A percentile compares a stretch with the other conserved stretches of the same genome.
These are phyloP conservation scores for Tremella mesenterica DNA, from an alignment of 768 basidiomycete genomes.

Conservation along the genomic window DNA sequence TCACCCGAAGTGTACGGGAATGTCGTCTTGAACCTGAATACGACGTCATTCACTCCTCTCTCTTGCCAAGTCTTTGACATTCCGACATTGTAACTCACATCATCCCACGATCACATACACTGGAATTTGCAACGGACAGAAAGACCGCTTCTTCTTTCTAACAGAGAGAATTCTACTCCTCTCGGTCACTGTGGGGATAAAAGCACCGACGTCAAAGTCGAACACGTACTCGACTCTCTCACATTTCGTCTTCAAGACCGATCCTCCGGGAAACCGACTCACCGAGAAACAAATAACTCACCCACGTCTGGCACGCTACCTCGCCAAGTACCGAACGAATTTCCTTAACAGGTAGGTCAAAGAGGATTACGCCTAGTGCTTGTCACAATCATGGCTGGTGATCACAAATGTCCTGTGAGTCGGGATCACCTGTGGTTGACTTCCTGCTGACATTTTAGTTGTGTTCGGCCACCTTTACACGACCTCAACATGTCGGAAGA, in stretches of 20 bases:
- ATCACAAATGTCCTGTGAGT: conserved; percentile 31
- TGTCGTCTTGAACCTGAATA: no score
- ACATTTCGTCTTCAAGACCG: background rate
- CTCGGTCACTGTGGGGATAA: no score
- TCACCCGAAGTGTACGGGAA: no score
- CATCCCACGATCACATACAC: no score
- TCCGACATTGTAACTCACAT: no score
- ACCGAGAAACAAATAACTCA: no score
- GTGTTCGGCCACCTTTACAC: conserved; percentile 41
- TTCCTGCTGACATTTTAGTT: conserved; percentile 11
- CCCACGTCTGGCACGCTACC: background rate
- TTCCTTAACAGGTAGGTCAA: background rate
- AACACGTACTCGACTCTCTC: background rate
- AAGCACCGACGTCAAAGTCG: background rate
- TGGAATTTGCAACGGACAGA: no score
- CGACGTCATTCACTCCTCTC: no score
- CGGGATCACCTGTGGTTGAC: background rate
- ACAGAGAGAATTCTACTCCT: no score
- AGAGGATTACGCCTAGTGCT: background rate
- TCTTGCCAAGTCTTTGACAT: no score
- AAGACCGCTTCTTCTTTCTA: no score
- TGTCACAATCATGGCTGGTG: conserved; percentile 17
- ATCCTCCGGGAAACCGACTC: no score
- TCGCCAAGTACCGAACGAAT: background rate
- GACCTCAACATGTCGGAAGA: conserved; percentile 43